Percentiles rank a stretch among this genome's conserved stretches.
Conservation (phyloP, 352 stramenopile genomes). For the Globisporangium cystogenes region DNA sequence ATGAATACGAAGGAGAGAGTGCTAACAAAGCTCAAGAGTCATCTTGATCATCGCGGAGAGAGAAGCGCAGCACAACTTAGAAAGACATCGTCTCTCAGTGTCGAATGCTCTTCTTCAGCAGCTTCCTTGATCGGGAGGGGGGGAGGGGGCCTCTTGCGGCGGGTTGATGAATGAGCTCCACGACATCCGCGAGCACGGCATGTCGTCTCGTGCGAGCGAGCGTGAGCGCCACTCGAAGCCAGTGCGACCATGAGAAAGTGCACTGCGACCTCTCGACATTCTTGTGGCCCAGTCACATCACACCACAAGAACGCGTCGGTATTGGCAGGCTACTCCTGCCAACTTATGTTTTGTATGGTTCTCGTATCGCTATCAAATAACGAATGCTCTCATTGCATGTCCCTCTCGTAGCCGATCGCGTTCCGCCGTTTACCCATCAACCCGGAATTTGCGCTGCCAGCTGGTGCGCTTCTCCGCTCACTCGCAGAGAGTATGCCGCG, state of each 20-base stretch:
- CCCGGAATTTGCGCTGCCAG: background rate
- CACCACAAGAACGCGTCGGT: background rate
- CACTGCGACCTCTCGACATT: background rate
- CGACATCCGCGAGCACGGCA: too few species aligned
- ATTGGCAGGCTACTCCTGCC: too few species aligned
- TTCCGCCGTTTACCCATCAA: slow-evolving; percentile 1
- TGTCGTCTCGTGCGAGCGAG: too few species aligned
- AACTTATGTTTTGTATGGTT: too few species aligned
- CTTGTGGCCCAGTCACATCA: background rate
- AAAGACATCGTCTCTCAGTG: slow-evolving; percentile 84
- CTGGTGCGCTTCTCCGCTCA: background rate
- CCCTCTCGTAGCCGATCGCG: slow-evolving; percentile 1
- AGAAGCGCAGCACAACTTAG: slow-evolving; percentile 71
- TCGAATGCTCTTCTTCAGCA: slow-evolving; percentile 69
- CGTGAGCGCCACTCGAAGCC: too few species aligned
- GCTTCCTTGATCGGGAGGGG: slow-evolving; percentile 45
- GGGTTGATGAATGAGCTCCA: slow-evolving; percentile 53
- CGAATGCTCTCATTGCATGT: background rate
- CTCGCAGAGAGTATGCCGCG: background rate
- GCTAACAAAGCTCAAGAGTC: slow-evolving; percentile 63
- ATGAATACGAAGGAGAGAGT: slow-evolving; percentile 55
- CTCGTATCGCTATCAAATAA: background rate
- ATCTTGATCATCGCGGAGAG: slow-evolving; percentile 65
- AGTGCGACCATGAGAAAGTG: background rate
- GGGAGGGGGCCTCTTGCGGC: slow-evolving; percentile 63